Evolutionary conservation across 306 rosid genomes (phyloP), one percentile per base, ranked within the genome.

Genomic region (Cicer bijugum): DNA sequence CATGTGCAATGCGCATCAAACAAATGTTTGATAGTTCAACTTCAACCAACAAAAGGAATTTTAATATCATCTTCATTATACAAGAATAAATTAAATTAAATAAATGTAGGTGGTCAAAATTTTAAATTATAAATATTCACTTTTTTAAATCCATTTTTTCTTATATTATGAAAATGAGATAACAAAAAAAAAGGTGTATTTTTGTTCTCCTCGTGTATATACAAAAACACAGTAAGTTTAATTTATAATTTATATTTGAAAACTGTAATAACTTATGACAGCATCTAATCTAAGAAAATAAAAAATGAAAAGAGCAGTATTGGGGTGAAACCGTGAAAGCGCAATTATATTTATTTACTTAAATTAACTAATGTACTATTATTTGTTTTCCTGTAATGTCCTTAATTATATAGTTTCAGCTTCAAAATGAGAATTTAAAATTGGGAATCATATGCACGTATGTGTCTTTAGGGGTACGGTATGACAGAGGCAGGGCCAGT

Each of bases 401-500:
- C 35, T 3, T 28, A 28, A 28, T 28, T 47, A 47, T 47, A 17
- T 12, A 28, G 35, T 28, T 28, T 28, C 35, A 47, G 15, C 12
- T 47, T 12, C 7, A 59, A 46, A 46, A 15, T 45, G 23, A 39
- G 7, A 4, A 8, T 28, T 20, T 56, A 9, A 9, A 64, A 52
- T 5, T 40, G 1, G 42, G 11, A 39, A 4, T 7, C 61, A 17
- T 7, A 37, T 74, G 50, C 35, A 28, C 4, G 35, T 9, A 40
- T 65, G 47, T 2, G 12, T 47, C 0, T 66, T 35, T 38, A 93
- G 97, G 97, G 98, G 0, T 93, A 93, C 33, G 98, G 98, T 9
- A 93, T 93, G 98, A 93, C 98, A 0, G 98, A 93, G 80, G 98
- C 98, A 1, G 98, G 98, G 8, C 97, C 98, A 0, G 97, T 91